Evolutionary conservation across 108 stramenopile species (phyloP).

Genomic region (Cyclotella cryptica): DNA sequence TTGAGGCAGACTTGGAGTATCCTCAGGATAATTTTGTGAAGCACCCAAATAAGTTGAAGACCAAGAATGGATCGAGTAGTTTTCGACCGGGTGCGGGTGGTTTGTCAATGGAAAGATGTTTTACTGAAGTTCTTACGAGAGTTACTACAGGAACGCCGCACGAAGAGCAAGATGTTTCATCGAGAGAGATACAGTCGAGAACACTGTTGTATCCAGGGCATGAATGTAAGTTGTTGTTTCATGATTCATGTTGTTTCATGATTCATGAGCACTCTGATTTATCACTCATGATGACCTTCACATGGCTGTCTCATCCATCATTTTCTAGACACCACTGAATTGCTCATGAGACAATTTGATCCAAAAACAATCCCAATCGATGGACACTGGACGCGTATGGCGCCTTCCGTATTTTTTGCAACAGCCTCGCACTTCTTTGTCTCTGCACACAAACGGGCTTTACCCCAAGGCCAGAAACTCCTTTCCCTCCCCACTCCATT

Average conservation of each 20-base stretch:
- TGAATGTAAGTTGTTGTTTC: conserved; percentile 49
- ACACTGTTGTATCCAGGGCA: conserved; percentile 86
- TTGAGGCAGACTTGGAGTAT: conserved; percentile 76
- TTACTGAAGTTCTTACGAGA: conserved; percentile 73
- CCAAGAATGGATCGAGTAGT: conserved; percentile 59
- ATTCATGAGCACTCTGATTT: too few species aligned
- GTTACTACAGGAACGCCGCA: background rate
- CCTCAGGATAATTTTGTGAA: conserved; percentile 33
- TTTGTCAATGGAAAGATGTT: conserved; percentile 81
- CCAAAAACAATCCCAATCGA: conserved; percentile 43
- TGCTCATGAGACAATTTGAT: conserved; percentile 72
- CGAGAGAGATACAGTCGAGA: conserved; percentile 18
- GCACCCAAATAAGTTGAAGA: conserved; percentile 49
- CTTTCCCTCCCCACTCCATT: conserved; percentile 70
- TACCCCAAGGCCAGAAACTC: conserved; percentile 73
- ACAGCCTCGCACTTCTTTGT: conserved; percentile 80
- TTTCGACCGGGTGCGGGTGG: conserved; percentile 50
- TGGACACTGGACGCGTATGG: conserved; percentile 66
- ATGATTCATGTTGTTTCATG: too few species aligned
- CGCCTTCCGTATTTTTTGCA: conserved; percentile 77
- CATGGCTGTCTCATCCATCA: background rate
- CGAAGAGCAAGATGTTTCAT: background rate
- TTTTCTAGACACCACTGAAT: conserved; percentile 60
- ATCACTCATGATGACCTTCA: too few species aligned
- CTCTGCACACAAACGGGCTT: conserved; percentile 71